Evolutionary conservation across 2,329 filamentous ascomycete genomes (phyloP), one percentile per base, ranked within the genome.

Genomic region (Fusarium sp.): DNA sequence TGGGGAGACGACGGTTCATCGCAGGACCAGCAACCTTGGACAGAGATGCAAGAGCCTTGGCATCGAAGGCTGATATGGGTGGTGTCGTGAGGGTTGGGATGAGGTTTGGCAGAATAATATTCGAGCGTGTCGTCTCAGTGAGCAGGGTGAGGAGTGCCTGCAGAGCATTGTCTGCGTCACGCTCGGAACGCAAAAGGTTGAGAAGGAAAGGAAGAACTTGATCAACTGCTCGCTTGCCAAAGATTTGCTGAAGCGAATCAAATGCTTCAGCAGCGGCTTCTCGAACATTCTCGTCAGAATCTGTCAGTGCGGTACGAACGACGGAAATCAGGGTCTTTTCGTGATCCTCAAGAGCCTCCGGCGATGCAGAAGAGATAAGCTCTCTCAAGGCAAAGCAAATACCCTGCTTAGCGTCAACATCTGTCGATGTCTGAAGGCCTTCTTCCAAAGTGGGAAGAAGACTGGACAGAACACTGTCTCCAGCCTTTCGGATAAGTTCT

Each of bases 241-340:
- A 87, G 58, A 97, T 94, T 79, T 96, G 93, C 83, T 99, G 96
- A 66, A 99, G 84, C 39, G 95, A 94, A 82, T 99, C 96, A 80
- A 99, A 99, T 5, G 96, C 96, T 83, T 99, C 96, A 28, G 97
- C 96, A 33, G 97, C 96, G 66, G 96, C 94, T 82, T 99, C 96
- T 81, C 96, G 90, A 55, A 99, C 97, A 67, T 98, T 94, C 70
- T 91, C 90, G 80, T 98, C 93, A 17, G 91, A 91, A 82, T 99
- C 97, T 55, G 95, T 97, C 62, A 99, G 89, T 33, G 96, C 96
- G 51, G 94, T 95, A 59, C 96, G 93, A 54, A 99, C 94, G 64
- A 98, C 96, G 22, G 95, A 95, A 75, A 98, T 97, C 69, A 99
- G 90, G 7, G 93, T 95, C 87, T 96, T 96, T 81, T 99, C 96